phyloP scores from a whole-genome alignment of 2,329 filamentous ascomycete genomes.

The Reticulascus tulasneorum region DNA sequence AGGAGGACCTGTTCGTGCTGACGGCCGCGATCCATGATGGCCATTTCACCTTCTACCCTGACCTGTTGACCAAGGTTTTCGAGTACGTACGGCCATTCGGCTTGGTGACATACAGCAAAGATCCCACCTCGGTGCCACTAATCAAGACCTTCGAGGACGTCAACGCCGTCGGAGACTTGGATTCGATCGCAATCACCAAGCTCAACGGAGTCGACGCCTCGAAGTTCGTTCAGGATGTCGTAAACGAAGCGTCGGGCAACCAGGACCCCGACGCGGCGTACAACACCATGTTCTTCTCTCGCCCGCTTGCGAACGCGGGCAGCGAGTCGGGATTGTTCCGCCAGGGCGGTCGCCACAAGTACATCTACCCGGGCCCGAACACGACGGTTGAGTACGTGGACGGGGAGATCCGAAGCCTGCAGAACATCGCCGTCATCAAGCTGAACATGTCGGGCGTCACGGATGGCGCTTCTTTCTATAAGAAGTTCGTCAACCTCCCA shows the following conservation, averaged over 20 bases:
- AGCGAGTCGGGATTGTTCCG: conserved; percentile 23
- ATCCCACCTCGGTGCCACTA: conserved; percentile 29
- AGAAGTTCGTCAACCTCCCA: conserved; percentile 24
- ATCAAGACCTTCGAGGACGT: conserved; percentile 43
- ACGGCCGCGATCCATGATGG: conserved; percentile 36
- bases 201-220: conserved; percentile 21
- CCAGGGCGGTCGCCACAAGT: conserved; percentile 19
- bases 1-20: conserved; percentile 33
- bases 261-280: conserved; percentile 26
- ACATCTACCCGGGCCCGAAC: conserved; percentile 23
- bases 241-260: conserved; percentile 11
- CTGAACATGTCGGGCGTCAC: conserved; percentile 22
- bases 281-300: conserved; percentile 33
- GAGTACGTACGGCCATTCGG: conserved; percentile 29
- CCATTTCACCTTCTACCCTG: conserved; percentile 35
- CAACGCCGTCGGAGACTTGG: conserved; percentile 19
- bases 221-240: conserved; percentile 16
- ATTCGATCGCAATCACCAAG: conserved; percentile 14
- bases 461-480: conserved; percentile 28
- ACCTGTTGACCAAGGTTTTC: conserved; percentile 31
- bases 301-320: conserved; percentile 14
- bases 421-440: conserved; percentile 26
- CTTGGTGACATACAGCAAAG: conserved; percentile 35
- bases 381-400: conserved; percentile 31
- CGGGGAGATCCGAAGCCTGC: conserved; percentile 22